A percentile compares a stretch with the other conserved stretches of the same genome.
Evolutionary conservation across 495 filamentous ascomycete species (phyloP).

Genomic region (Xeromyces bisporus): DNA sequence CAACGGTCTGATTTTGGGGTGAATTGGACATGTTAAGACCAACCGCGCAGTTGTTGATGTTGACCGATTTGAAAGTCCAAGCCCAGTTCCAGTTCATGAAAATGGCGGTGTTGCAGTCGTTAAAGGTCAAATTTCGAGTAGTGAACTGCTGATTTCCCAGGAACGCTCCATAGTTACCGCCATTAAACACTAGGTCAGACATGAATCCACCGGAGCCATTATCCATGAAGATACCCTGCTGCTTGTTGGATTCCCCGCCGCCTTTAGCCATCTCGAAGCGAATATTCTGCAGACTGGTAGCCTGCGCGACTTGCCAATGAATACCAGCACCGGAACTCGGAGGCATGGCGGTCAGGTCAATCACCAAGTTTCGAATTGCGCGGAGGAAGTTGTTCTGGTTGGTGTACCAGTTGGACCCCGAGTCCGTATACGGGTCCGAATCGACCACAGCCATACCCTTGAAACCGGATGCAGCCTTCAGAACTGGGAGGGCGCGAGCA

Average conservation of each 20-base stretch:
- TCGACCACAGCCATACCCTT: conserved; percentile 32
- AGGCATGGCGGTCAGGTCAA: conserved; percentile 55
- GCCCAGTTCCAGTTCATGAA: conserved; percentile 95
- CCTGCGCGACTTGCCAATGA: conserved; percentile 27
- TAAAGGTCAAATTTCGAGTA: conserved; percentile 79
- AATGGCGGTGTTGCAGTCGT: conserved; percentile 65
- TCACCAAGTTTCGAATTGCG: conserved; percentile 31
- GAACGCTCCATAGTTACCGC: conserved; percentile 50
- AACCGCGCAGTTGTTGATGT: conserved; percentile 63
- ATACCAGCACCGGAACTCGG: conserved; percentile 40
- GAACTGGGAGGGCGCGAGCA: conserved; percentile 19
- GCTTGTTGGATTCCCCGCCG: conserved; percentile 36
- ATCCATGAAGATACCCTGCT: conserved; percentile 94
- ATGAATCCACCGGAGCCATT: conserved; percentile 86
- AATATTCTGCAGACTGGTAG: conserved; percentile 30
- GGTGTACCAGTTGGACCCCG: conserved; percentile 12
- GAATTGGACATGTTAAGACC: conserved; percentile 64
- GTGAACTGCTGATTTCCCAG: conserved; percentile 92
- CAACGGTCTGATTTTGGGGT: conserved; percentile 36
- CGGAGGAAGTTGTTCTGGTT: conserved; percentile 22
- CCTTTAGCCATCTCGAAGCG: conserved; percentile 43
- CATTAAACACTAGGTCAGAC: conserved; percentile 73
- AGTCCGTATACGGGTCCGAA: conserved; percentile 26
- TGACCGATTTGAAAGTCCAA: conserved; percentile 70
- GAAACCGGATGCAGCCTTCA: conserved; percentile 26